These are phyloP conservation scores for Pseudocohnilembus persalinus DNA, from an alignment of 169 alveolate species.

Conservation along the genomic window DNA sequence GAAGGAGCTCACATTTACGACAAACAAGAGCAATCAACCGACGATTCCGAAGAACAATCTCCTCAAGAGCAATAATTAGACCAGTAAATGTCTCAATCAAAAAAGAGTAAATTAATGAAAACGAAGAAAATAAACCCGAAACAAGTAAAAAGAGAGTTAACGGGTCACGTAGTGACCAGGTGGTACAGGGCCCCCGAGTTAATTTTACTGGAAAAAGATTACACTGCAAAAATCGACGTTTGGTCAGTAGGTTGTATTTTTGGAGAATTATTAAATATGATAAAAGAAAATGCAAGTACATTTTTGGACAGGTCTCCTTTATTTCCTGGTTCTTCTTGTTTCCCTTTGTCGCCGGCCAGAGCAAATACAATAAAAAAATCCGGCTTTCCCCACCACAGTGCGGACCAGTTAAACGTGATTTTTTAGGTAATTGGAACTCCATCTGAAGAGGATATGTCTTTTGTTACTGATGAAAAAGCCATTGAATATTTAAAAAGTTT, in stretches of 20 bases:
- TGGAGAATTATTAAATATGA: conserved; percentile 87
- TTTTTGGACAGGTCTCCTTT: conserved; percentile 95
- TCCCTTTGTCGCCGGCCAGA: conserved; percentile 95
- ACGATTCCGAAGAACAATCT: not conserved
- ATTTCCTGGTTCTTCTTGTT: conserved; percentile 97
- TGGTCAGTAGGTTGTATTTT: conserved; percentile 94
- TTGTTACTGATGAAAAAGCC: conserved; percentile 72
- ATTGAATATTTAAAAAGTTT: conserved; percentile 63
- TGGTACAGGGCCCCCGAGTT: conserved; percentile 99
- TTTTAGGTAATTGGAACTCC: conserved; percentile 98
- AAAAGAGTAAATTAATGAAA: conserved; percentile 20
- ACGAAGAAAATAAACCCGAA: conserved; percentile 39
- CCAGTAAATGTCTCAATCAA: conserved; percentile 7
- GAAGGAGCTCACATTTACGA: conserved; percentile 32
- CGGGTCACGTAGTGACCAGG: conserved; percentile 98
- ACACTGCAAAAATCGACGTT: conserved; percentile 97
- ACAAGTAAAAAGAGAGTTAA: conserved; percentile 89
- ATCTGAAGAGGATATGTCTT: conserved; percentile 81
- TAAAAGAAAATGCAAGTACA: conserved; percentile 92
- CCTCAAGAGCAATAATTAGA: conserved; percentile 23
- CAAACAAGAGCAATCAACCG: conserved; percentile 12
- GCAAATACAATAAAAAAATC: conserved; percentile 76
- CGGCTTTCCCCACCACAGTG: conserved; percentile 80
- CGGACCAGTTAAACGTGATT: conserved; percentile 95
- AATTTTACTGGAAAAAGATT: conserved; percentile 95